phyloP scores from a whole-genome alignment of 805 yeast species.

The Candida manassasensis region DNA sequence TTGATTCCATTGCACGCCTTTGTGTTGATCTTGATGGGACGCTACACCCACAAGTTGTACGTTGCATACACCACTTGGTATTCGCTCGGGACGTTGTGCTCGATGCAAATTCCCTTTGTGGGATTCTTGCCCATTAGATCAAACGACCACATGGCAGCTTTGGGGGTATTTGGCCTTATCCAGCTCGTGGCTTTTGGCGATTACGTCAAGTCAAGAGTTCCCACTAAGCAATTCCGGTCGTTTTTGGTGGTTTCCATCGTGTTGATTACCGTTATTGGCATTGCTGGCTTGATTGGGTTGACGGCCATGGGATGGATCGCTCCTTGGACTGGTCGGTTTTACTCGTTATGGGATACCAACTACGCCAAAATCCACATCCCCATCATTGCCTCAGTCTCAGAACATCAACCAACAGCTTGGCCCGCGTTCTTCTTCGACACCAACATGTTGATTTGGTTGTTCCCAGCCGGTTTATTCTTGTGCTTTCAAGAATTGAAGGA shows the following conservation, averaged over 20 bases:
- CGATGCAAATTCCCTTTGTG: constrained; percentile 99
- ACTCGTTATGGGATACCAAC: constrained; percentile 95
- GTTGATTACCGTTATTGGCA: constrained; percentile 56
- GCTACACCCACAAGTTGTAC: constrained; percentile 78
- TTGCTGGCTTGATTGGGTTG: constrained; percentile 67
- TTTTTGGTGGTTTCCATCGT: constrained; percentile 58
- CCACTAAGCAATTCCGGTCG: constrained; percentile 67
- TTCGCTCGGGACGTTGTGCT: constrained; percentile 92
- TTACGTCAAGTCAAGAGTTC: constrained; percentile 69
- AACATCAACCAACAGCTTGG: constrained; percentile 99
- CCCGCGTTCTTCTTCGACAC: constrained; percentile 96
- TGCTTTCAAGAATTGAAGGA: constrained; percentile 84
- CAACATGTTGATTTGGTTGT: constrained; percentile 89
- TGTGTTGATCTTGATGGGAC: constrained; percentile 87
- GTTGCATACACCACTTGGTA: constrained; percentile 96
- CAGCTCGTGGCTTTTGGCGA: constrained; percentile 87
- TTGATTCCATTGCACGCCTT: constrained; percentile 94
- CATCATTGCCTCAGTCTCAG: constrained; percentile 96
- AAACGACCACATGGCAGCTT: constrained; percentile 96
- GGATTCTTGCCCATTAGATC: constrained; percentile 96
- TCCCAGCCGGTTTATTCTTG: constrained; percentile 95
- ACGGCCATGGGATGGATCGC: constrained; percentile 93
- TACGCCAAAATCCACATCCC: constrained; percentile 98
- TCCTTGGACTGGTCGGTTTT: constrained; percentile 99
- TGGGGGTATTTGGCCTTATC: constrained; percentile 93